These are phyloP conservation scores for Monosporascus sp. DNA, from an alignment of 2,329 filamentous ascomycete genomes.

Conservation along the genomic window DNA sequence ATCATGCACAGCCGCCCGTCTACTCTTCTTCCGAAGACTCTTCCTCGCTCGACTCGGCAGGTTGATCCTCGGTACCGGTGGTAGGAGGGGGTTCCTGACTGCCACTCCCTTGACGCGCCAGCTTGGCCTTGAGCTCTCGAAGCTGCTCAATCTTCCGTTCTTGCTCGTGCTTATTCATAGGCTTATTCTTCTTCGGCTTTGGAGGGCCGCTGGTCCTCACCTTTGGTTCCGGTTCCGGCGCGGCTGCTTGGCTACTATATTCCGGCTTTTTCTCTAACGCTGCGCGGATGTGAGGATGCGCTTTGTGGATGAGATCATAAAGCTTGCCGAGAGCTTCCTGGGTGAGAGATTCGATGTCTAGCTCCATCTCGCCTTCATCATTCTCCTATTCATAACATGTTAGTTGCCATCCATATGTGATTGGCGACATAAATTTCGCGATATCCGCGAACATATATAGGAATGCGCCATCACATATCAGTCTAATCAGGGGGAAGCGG, in stretches of 20 bases:
- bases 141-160: conserved; percentile 62
- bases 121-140: conserved; percentile 53
- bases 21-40: conserved; percentile 27
- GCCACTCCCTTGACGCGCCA: conserved; percentile 40
- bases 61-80: conserved; percentile 18
- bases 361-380: conserved; percentile 53
- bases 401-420: conserved; percentile 2
- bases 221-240: conserved; percentile 17
- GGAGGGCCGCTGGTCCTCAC: conserved; percentile 29
- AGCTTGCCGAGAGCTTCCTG: conserved; percentile 49
- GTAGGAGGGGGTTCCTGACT: conserved; percentile 28
- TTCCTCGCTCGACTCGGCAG: conserved; percentile 21
- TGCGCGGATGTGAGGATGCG: conserved; percentile 32
- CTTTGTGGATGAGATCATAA: conserved; percentile 38
- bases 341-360: conserved; percentile 55
- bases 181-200: conserved; percentile 70
- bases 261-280: conserved; percentile 29
- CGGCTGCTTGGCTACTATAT: conserved; percentile 18
- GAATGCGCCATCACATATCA: neutral
- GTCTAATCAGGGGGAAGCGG: conserved; percentile 16
- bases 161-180: conserved; percentile 69
- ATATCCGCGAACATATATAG: neutral
- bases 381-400: conserved; percentile 42
- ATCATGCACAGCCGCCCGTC: neutral
- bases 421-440: too few relatives aligned